Evolutionary conservation across 2,329 filamentous ascomycete species (phyloP).

Genomic region (Botrytis galanthina): DNA sequence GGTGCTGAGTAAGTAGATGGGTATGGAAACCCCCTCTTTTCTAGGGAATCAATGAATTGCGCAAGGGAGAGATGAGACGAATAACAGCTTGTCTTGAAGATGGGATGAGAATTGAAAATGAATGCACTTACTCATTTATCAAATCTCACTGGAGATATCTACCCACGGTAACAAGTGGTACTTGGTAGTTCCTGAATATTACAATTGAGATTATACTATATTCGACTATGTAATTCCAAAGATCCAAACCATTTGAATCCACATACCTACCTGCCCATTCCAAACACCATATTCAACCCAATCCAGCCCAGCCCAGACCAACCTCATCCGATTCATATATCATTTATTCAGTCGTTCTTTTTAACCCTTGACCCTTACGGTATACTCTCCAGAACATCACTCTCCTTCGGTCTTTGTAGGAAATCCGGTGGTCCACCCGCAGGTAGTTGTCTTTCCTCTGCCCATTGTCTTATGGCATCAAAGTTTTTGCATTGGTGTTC

Average conservation of each 20-base stretch:
- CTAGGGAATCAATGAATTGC: not conserved
- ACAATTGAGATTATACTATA: conserved; percentile 7
- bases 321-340: not conserved
- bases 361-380: not conserved
- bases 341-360: not conserved
- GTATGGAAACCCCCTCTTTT: not conserved
- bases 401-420: conserved; percentile 30
- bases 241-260: not conserved
- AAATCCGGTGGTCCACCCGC: conserved; percentile 33
- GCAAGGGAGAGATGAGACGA: not conserved
- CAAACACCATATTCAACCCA: not conserved
- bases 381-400: conserved; percentile 24
- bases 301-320: not conserved
- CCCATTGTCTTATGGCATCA: conserved; percentile 51
- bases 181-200: not conserved
- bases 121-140: not conserved
- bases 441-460: conserved; percentile 47
- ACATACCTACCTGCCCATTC: not conserved
- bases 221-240: not conserved
- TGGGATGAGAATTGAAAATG: not conserved
- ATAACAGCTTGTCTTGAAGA: not conserved
- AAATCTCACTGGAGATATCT: not conserved
- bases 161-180: not conserved
- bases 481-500: conserved; percentile 53
- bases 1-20: not conserved